phyloP scores from a whole-genome alignment of 345 rosid species.

The Schrenkiella parvula region DNA sequence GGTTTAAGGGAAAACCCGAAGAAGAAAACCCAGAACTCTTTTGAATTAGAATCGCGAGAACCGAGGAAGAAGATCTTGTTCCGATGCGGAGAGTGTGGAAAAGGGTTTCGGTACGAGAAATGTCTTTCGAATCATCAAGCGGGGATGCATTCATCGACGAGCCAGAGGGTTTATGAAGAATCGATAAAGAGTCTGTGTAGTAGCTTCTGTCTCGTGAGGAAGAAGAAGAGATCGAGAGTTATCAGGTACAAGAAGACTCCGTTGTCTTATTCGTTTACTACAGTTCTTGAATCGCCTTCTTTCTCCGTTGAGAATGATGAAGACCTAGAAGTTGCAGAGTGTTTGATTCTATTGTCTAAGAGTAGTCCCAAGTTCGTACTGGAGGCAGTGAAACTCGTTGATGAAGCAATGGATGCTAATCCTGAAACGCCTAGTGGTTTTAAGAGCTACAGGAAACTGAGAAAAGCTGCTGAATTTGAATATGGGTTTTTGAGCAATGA shows the following conservation, averaged over 20 bases:
- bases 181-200: conserved; percentile 16
- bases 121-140: conserved; percentile 29
- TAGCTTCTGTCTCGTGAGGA: conserved; percentile 28
- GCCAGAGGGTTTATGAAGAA: conserved; percentile 28
- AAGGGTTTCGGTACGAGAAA: conserved; percentile 40
- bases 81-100: conserved; percentile 46
- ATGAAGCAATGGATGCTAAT: conserved; percentile 25
- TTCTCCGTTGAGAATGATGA: conserved; percentile 36
- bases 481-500: neutral
- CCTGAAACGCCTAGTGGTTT: conserved; percentile 23
- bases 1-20: conserved; percentile 60
- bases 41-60: conserved; percentile 30
- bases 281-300: conserved; percentile 41
- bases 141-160: conserved; percentile 4
- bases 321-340: conserved; percentile 42
- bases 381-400: conserved; percentile 22
- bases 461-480: conserved; percentile 5
- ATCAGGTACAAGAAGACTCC: conserved; percentile 44
- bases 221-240: conserved; percentile 51
- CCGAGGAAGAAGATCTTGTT: conserved; percentile 36
- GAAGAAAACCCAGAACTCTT: conserved; percentile 60
- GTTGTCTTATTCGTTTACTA: conserved; percentile 41
- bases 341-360: conserved; percentile 56
- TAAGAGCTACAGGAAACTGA: conserved; percentile 23
- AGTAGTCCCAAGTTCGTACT: conserved; percentile 29